Base-by-base conservation (phyloP, 139 green algal species). In the Gonium pectorale region DNA sequence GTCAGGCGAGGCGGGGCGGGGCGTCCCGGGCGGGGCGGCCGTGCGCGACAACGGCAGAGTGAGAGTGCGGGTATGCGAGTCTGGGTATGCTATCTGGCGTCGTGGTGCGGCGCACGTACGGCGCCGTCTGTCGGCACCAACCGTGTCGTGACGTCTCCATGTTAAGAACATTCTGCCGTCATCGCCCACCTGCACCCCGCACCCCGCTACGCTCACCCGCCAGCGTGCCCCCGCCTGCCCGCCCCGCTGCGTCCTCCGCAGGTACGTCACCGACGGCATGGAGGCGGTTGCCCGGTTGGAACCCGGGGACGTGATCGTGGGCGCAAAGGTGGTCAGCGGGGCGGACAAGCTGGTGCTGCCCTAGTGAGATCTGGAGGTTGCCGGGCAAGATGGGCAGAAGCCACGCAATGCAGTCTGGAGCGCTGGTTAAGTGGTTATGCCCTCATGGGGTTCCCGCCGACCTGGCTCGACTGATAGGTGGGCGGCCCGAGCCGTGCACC, bases 201-300 rank as follows among this genome's bases (percentile, higher is more conserved):
- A 11, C 56, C 19, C 19, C 56, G 8, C 56, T 66, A 29, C n/a
- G 8, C 21, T 29, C 29, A 43, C 31, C 60, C 31, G 40, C 60
- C 31, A n/a, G n/a, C n/a, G n/a, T n/a, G n/a, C n/a, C n/a, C n/a
- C n/a, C n/a, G n/a, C n/a, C n/a, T n/a, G n/a, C 31, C 60, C 29
- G 6, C 29, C n/a, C 60, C 64, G 17, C 64, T 19, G 21, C 64
- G 15, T 33, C 64, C 1, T 9, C 37, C 35, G 94, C 31, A 90
- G 89, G 15, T 98, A 98, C 73, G 91, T 98, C 9, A 94, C 90
- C 6, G 63, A 90, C 41, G 94, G 94, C 5, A 43, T 90, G 68
- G 89, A 95, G 21, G 38, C 86, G 5, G 31, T 97, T 37, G 19
- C 37, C 0, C 80, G 86, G 75, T 63, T 97, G 68, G 56, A 85